These are phyloP conservation scores for Leishmania lainsoni DNA, from an alignment of 208 protist species.

Conservation along the genomic window DNA sequence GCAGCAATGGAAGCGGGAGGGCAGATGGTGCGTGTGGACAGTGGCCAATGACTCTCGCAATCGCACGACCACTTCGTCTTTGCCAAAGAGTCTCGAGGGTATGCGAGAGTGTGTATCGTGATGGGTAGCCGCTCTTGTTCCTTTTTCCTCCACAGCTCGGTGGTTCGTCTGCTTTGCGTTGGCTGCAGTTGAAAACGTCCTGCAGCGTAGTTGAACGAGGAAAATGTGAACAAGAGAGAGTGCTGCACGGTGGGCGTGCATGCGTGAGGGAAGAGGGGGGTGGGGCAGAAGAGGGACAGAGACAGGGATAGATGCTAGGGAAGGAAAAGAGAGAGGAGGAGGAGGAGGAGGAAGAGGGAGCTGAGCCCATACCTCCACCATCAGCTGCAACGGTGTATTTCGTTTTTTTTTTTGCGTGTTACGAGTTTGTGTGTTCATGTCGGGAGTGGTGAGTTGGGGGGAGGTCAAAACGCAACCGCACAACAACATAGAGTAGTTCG, in stretches of 20 bases:
- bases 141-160: too few species aligned
- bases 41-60: not conserved
- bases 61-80: not conserved
- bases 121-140: not conserved
- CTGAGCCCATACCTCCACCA: not conserved
- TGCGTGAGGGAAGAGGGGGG: not conserved
- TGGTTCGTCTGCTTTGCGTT: not conserved
- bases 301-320: not conserved
- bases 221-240: too few species aligned
- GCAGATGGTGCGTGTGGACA: not conserved
- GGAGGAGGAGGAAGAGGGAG: not conserved
- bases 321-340: constrained; percentile 1
- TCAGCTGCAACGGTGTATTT: not conserved
- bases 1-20: not conserved
- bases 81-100: not conserved
- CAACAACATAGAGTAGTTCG: not conserved
- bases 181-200: too few species aligned
- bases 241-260: not conserved
- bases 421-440: not conserved
- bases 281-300: constrained; percentile 1
- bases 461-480: not conserved
- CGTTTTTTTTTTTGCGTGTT: not conserved
- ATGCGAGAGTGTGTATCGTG: not conserved
- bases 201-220: too few species aligned
- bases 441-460: not conserved